Conservation (phyloP, 805 yeast genomes). For the Saccharomycopsis vini region DNA sequence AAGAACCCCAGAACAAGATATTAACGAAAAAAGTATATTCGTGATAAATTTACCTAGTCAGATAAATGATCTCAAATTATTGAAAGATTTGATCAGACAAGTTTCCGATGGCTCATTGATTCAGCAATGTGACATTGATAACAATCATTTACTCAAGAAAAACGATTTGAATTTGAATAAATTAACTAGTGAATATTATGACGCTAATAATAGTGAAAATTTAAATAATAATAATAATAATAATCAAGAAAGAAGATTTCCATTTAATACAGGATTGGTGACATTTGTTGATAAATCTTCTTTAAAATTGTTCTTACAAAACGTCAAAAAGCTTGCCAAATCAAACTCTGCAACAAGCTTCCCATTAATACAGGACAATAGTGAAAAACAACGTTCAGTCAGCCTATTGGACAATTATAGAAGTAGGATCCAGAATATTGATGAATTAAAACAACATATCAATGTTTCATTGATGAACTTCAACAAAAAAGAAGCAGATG, state of each 20-base stretch:
- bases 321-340: constrained; percentile 42
- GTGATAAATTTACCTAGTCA: constrained; percentile 66
- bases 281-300: constrained; percentile 67
- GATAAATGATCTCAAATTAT: constrained; percentile 36
- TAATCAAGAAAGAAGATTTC: constrained; percentile 40
- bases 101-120: constrained; percentile 60
- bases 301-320: constrained; percentile 51
- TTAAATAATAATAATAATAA: constrained; percentile 32
- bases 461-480: constrained; percentile 56
- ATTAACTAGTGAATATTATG: constrained; percentile 25
- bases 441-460: constrained; percentile 45
- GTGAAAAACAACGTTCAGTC: not conserved
- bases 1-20: constrained; percentile 31
- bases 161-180: constrained; percentile 12
- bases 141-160: constrained; percentile 1
- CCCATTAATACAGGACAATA: constrained; percentile 26
- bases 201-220: constrained; percentile 35
- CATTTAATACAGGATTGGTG: constrained; percentile 66
- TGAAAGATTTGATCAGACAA: constrained; percentile 49
- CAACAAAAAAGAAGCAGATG: constrained; percentile 58
- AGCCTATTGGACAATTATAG: not conserved
- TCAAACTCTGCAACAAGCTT: constrained; percentile 21
- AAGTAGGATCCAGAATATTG: constrained; percentile 38
- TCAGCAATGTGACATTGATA: constrained; percentile 32
- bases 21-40: constrained; percentile 55